These are phyloP conservation scores for Phytophthora europaea DNA, from an alignment of 352 stramenopile genomes.

Conservation along the genomic window DNA sequence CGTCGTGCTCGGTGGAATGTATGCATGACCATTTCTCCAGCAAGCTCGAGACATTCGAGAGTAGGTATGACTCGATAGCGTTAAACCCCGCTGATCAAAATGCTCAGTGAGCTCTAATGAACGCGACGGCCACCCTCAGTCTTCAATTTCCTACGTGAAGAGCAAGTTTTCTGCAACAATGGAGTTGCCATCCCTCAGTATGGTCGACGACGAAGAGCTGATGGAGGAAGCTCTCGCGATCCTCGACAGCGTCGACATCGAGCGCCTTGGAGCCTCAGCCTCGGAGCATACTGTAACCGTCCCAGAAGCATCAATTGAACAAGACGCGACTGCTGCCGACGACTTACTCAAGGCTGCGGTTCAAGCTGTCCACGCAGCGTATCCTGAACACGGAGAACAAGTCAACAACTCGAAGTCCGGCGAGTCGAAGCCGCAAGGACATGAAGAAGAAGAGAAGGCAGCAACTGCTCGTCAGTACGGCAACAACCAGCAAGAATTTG, in stretches of 20 bases:
- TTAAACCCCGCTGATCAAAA: background rate
- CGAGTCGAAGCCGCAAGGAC: background rate
- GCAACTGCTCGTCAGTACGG: background rate
- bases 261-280: constrained; percentile 4
- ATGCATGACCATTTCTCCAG: constrained; percentile 3
- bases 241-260: constrained; percentile 25
- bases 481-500: background rate
- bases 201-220: constrained; percentile 21
- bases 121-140: background rate
- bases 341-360: constrained; percentile 19
- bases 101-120: background rate
- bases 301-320: background rate
- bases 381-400: background rate
- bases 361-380: constrained; percentile 22
- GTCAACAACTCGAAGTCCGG: background rate
- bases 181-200: background rate
- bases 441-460: background rate
- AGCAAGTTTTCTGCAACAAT: background rate
- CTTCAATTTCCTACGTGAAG: constrained; percentile 16
- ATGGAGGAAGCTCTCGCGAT: constrained; percentile 32
- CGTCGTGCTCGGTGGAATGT: background rate
- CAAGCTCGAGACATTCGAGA: background rate
- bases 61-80: background rate
- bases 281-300: background rate
- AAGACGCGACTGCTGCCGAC: constrained; percentile 9